A percentile compares a stretch with the other conserved stretches of the same genome.
phyloP scores from a whole-genome alignment of 208 protist species.

The Trypanosoma vivax region DNA sequence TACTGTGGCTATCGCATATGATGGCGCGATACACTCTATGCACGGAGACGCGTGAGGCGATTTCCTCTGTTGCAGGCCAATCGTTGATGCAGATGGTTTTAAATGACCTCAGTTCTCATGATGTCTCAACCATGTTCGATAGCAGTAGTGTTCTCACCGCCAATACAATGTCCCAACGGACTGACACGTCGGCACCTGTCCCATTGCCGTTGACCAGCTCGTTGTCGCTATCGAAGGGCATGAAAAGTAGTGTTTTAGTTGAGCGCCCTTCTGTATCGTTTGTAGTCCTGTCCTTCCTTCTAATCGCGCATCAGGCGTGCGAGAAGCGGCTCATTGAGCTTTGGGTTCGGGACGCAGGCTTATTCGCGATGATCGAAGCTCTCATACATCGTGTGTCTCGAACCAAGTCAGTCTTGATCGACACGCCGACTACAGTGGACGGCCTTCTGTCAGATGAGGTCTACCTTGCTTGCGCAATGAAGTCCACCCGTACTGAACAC shows the following conservation, averaged over 20 bases:
- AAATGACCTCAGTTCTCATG: conserved; percentile 12
- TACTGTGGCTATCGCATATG: conserved; percentile 60
- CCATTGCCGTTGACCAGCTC: not conserved
- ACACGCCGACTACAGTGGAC: conserved; percentile 51
- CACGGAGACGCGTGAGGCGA: conserved; percentile 13
- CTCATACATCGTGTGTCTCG: conserved; percentile 32
- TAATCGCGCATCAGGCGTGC: conserved; percentile 30
- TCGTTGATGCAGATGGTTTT: conserved; percentile 39
- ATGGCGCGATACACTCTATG: conserved; percentile 24
- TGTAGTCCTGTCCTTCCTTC: conserved; percentile 42
- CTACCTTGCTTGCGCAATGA: conserved; percentile 55
- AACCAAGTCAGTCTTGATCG: conserved; percentile 41
- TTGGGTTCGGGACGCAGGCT: conserved; percentile 25
- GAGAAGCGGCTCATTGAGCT: conserved; percentile 12
- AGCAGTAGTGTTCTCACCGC: not conserved
- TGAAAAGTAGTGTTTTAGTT: conserved; percentile 6
- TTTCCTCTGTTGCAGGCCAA: conserved; percentile 26
- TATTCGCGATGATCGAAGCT: conserved; percentile 21
- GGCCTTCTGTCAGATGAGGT: conserved; percentile 72
- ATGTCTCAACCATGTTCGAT: not conserved
- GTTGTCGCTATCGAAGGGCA: not conserved
- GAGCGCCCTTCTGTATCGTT: conserved; percentile 45
- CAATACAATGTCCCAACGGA: no score
- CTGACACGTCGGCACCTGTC: not conserved
- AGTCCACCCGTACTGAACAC: conserved; percentile 35